Base-by-base conservation (phyloP, 352 stramenopile species). In the Globisporangium heterothallicum region DNA sequence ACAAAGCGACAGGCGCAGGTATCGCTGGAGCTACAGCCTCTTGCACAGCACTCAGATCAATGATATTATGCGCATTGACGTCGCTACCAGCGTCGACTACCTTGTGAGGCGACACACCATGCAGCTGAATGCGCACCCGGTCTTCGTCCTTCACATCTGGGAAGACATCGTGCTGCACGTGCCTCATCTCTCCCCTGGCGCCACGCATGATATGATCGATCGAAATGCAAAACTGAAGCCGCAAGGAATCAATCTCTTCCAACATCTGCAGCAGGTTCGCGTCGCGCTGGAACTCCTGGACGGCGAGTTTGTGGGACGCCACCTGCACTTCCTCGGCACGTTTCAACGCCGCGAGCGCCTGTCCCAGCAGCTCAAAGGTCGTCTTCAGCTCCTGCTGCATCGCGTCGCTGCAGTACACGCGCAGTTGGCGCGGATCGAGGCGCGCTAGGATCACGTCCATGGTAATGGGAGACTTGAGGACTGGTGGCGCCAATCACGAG, bases 401-500 rank as follows among this genome's bases (percentile, higher is more conserved):
- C 24, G 57, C 57, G 30, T 64, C 57, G 34, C 42, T 36, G 43
- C 57, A 64, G 50, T 56, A 45, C 14, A 42, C 42, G 32, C 57
- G 57, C 50, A 64, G 50, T n/a, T 64, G 50, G 21, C 30, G 49
- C 38, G 49, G 42, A 10, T 59, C 57, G 16, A 64, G 50, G 2
- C 57, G 50, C 35, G 50, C 25, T 24, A 64, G 57, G 45, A 64
- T 64, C 57, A 49, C 57, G 38, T 64, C 51, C 57, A 64, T 64
- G 32, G 34, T 49, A 16, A 16, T 18, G 32, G 12, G 14, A 10
- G 32, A 10, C 10, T 34, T n/a, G n/a, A n/a, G n/a, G n/a, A n/a
- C n/a, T 34, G 6, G 29, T 38, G 3, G 32, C 12, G 32, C 12
- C 3, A 10, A 16, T 38, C 32, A n/a, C 6, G 32, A 38, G 32